Evolutionary conservation across 148 eudicot genomes (phyloP).

Genomic region (Rhododendron ferrugineum): DNA sequence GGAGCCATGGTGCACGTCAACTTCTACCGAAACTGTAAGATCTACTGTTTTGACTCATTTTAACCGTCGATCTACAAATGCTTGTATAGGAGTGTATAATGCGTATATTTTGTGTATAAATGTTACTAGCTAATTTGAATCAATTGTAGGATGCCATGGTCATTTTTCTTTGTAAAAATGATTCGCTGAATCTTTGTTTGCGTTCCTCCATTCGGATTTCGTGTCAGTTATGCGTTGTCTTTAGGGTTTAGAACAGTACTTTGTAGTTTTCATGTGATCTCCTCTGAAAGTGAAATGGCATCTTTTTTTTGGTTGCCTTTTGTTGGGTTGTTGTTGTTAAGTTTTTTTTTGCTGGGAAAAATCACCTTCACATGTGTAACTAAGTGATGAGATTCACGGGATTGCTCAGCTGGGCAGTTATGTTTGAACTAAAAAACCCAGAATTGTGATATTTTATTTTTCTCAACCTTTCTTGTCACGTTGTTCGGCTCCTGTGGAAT

Average conservation of each 20-base stretch:
- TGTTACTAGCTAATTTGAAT: background rate
- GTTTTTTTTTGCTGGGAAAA: background rate
- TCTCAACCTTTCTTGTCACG: background rate
- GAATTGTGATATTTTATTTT: background rate
- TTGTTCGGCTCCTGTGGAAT: background rate
- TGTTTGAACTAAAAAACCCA: background rate
- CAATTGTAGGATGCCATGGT: background rate
- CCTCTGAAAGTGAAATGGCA: background rate
- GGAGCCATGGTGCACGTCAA: constrained; percentile 16
- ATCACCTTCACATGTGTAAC: background rate
- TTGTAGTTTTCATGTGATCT: background rate
- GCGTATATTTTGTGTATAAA: background rate
- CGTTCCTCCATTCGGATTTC: background rate
- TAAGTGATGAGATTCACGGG: background rate
- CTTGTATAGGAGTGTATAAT: background rate
- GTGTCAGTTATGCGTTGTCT: background rate
- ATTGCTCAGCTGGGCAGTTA: too few species aligned
- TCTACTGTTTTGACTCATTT: background rate
- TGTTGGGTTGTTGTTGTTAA: background rate
- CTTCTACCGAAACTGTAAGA: constrained; percentile 21
- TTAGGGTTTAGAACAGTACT: background rate
- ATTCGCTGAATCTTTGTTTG: background rate
- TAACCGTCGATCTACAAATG: background rate
- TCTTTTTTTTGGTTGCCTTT: background rate
- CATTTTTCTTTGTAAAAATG: background rate